phyloP scores from a whole-genome alignment of 352 stramenopile species.

The Globisporangium alternatum region DNA sequence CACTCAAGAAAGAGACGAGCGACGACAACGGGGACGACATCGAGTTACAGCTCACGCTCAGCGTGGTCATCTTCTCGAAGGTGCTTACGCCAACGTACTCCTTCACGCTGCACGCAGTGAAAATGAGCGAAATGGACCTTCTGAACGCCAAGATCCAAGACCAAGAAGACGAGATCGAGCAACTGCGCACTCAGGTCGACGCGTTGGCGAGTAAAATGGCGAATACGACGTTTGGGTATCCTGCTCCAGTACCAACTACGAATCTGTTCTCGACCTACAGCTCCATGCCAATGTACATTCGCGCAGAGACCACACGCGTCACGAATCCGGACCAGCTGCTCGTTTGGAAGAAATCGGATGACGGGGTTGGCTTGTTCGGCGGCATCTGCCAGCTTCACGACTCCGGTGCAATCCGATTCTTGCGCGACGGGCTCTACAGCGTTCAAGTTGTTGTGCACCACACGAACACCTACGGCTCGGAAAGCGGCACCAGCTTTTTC shows the following conservation, averaged over 20 bases:
- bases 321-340: not conserved
- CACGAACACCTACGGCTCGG: not conserved
- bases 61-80: constrained; percentile 9
- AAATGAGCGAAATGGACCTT: constrained; percentile 10
- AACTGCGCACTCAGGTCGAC: constrained; percentile 6
- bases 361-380: not conserved
- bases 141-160: constrained; percentile 10
- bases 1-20: not conserved
- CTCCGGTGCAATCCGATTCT: constrained; percentile 1
- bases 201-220: not conserved
- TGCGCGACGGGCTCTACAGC: constrained; percentile 2
- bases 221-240: not conserved
- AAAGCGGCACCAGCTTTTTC: constrained; percentile 2
- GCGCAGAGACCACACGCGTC: not conserved
- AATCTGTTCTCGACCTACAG: not conserved
- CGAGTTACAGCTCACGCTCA: constrained; percentile 6
- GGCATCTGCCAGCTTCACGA: not conserved
- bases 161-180: constrained; percentile 11
- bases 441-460: constrained; percentile 9
- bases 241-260: not conserved
- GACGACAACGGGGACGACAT: not conserved
- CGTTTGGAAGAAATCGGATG: not conserved
- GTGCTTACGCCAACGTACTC: constrained; percentile 14
- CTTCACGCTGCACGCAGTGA: not conserved
- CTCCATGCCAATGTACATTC: not conserved